These are phyloP conservation scores for Hypoxylon sp. DNA, from an alignment of 2,329 filamentous ascomycete genomes.

Conservation along the genomic window DNA sequence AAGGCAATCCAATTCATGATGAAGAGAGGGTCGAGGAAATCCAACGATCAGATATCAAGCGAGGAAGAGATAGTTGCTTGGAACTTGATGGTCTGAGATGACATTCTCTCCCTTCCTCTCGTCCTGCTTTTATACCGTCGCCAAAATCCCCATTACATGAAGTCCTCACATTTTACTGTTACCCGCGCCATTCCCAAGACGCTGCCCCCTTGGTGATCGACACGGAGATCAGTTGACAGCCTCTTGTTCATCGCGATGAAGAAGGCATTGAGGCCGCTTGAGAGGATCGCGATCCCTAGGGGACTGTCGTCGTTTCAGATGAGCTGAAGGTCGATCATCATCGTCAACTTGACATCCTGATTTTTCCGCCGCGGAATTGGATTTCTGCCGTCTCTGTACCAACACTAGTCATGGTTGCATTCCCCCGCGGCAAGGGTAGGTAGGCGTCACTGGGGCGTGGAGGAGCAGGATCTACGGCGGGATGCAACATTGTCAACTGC, in stretches of 20 bases:
- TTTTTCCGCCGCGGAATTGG: slow-evolving; percentile 13
- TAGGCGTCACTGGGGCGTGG: neutral
- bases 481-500: neutral
- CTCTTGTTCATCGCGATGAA: neutral
- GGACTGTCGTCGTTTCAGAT: neutral
- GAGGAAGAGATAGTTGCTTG: neutral
- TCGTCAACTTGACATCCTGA: slow-evolving; percentile 7
- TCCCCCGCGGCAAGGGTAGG: slow-evolving; percentile 7
- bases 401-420: slow-evolving; percentile 8
- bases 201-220: neutral
- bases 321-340: neutral
- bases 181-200: neutral
- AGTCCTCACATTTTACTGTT: neutral
- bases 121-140: slow-evolving; percentile 11
- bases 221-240: neutral
- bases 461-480: slow-evolving; percentile 10
- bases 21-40: neutral
- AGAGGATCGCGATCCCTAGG: neutral
- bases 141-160: neutral
- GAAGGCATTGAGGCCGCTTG: neutral
- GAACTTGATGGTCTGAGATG: neutral
- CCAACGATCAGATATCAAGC: neutral
- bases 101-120: neutral
- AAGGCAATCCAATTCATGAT: slow-evolving; percentile 1
- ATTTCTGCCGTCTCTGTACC: neutral